phyloP scores from a whole-genome alignment of 2,329 filamentous ascomycete genomes.

The Colletotrichum somersetense region DNA sequence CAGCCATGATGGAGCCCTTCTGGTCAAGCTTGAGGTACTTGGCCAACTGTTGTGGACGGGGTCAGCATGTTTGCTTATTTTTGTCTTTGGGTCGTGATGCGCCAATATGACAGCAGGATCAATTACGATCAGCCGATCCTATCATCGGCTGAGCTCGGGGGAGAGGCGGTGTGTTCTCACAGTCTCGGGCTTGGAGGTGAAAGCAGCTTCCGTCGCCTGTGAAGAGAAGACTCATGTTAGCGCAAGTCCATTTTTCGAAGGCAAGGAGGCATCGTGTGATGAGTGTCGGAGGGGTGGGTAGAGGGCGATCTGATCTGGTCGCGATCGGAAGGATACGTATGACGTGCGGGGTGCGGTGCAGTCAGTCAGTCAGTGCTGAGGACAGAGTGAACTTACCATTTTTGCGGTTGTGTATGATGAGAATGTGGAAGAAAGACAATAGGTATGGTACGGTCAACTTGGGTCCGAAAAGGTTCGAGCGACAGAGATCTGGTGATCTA shows the following conservation, averaged over 20 bases:
- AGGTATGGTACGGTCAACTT: not conserved
- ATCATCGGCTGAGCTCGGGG: not conserved
- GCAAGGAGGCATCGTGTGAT: not conserved
- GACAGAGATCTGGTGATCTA: constrained; percentile 23
- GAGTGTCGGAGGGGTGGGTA: not conserved
- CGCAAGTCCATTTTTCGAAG: not conserved
- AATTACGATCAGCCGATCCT: not conserved
- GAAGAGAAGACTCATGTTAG: constrained; percentile 40
- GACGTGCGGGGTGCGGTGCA: constrained; percentile 1
- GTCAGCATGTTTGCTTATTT: constrained; percentile 36
- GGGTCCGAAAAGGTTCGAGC: not conserved
- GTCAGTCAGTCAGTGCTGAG: not conserved
- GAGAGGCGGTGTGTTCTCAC: constrained; percentile 45
- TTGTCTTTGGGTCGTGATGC: not conserved
- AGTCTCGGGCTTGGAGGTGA: constrained; percentile 51
- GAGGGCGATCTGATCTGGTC: not conserved
- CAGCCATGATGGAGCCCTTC: constrained; percentile 88
- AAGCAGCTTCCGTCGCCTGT: constrained; percentile 49
- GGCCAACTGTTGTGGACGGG: constrained; percentile 72
- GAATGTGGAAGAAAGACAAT: constrained; percentile 19
- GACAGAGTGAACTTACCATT: constrained; percentile 44
- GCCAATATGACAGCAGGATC: constrained; percentile 4
- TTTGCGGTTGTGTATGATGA: constrained; percentile 38
- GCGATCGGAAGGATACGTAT: not conserved
- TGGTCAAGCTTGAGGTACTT: constrained; percentile 95